Evolutionary conservation across 2,329 filamentous ascomycete genomes (phyloP).

Genomic region (Blastomyces parvus): DNA sequence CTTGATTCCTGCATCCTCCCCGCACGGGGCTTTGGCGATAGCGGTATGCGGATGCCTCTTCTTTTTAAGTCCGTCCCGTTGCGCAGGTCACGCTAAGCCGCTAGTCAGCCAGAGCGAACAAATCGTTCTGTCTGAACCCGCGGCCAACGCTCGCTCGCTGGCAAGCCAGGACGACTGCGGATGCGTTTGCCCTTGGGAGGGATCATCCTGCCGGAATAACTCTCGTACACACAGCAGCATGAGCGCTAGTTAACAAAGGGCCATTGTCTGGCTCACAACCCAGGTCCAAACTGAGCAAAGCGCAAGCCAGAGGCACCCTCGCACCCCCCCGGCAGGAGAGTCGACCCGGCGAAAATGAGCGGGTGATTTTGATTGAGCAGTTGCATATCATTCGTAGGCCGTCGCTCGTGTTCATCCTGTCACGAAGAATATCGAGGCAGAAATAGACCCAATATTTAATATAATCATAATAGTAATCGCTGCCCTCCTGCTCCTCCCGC

Average conservation of each 20-base stretch:
- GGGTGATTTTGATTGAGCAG: not conserved
- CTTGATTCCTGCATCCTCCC: not conserved
- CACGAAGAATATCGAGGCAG: not conserved
- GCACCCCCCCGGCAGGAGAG: not conserved
- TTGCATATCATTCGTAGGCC: not conserved
- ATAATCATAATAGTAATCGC: not conserved
- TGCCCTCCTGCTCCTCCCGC: not conserved
- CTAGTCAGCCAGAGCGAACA: not conserved
- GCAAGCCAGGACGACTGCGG: not conserved
- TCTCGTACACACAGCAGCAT: not conserved
- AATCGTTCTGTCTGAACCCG: not conserved
- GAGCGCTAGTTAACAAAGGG: not conserved
- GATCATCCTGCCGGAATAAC: not conserved
- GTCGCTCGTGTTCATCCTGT: not conserved
- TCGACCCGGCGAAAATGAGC: not conserved
- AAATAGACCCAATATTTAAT: not conserved
- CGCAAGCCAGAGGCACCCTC: not conserved
- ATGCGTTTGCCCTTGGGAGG: not conserved
- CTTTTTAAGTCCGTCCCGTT: not conserved
- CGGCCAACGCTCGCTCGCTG: not conserved
- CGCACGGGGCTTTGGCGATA: constrained; percentile 1
- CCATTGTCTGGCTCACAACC: not conserved
- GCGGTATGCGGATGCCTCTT: not conserved
- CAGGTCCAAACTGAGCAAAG: not conserved
- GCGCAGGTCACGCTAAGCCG: not conserved